phyloP scores from a whole-genome alignment of 2,329 filamentous ascomycete species.

The Ascochyta viciae-villosae region DNA sequence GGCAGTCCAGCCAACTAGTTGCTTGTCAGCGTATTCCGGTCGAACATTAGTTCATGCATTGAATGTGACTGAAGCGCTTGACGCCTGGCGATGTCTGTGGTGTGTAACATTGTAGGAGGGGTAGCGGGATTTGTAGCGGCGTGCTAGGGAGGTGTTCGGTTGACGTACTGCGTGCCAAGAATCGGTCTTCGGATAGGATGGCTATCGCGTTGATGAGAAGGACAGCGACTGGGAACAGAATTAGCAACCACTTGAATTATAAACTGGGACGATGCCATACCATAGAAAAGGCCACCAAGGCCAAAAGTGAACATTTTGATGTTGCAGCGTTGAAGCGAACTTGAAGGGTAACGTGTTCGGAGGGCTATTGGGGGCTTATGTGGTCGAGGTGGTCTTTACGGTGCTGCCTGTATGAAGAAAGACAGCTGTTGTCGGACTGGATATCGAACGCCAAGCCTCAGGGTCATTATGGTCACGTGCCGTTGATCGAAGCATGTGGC shows the following conservation, averaged over 20 bases:
- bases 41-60: not conserved
- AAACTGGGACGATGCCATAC: conserved; percentile 50
- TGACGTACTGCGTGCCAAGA: conserved; percentile 77
- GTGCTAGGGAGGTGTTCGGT: not conserved
- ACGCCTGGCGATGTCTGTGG: not conserved
- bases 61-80: not conserved
- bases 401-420: conserved; percentile 26
- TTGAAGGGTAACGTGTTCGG: not conserved
- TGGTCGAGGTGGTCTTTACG: conserved; percentile 6
- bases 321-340: no score
- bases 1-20: conserved; percentile 78
- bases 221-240: conserved; percentile 67
- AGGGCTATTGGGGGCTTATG: not conserved
- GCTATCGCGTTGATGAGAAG: conserved; percentile 94
- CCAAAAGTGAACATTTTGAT: conserved; percentile 71
- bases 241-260: conserved; percentile 22
- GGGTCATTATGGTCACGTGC: conserved; percentile 10
- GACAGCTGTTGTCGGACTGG: conserved; percentile 27
- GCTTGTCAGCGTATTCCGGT: not conserved
- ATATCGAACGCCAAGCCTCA: conserved; percentile 13
- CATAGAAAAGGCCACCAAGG: conserved; percentile 76
- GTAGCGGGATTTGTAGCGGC: not conserved
- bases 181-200: conserved; percentile 92
- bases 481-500: no score
- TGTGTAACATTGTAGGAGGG: not conserved